These are phyloP conservation scores for Rachicladosporium sp. DNA, from an alignment of 2,329 filamentous ascomycete species.

Conservation along the genomic window DNA sequence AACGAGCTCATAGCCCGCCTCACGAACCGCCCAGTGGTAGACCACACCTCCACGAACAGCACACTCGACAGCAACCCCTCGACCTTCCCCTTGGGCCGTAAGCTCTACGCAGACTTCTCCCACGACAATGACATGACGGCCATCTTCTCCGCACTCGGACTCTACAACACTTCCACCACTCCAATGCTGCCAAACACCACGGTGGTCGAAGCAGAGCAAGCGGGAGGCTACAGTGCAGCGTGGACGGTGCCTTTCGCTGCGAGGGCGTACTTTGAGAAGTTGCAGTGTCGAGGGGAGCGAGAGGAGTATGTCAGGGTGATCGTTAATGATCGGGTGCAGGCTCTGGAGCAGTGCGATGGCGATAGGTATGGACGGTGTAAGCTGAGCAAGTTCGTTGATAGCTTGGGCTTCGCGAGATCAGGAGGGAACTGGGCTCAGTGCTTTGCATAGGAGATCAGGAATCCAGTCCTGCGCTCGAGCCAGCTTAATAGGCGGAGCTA, in stretches of 20 bases:
- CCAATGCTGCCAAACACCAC: slow-evolving; percentile 32
- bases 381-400: slow-evolving; percentile 58
- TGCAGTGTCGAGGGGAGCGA: slow-evolving; percentile 48
- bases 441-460: slow-evolving; percentile 10
- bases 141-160: slow-evolving; percentile 62
- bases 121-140: slow-evolving; percentile 81
- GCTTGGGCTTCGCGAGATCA: slow-evolving; percentile 57
- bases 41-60: slow-evolving; percentile 63
- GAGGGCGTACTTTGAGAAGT: slow-evolving; percentile 78
- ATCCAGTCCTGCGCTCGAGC: background rate
- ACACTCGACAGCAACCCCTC: slow-evolving; percentile 56
- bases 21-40: slow-evolving; percentile 55
- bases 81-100: slow-evolving; percentile 58
- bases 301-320: slow-evolving; percentile 68
- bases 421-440: slow-evolving; percentile 67
- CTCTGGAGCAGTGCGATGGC: slow-evolving; percentile 55
- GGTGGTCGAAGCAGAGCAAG: slow-evolving; percentile 38
- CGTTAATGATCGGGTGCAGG: slow-evolving; percentile 72
- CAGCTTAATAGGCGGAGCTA: background rate
- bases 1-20: slow-evolving; percentile 80
- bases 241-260: slow-evolving; percentile 76
- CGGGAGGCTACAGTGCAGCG: slow-evolving; percentile 58
- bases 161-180: slow-evolving; percentile 59
- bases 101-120: slow-evolving; percentile 78
- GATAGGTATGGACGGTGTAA: slow-evolving; percentile 61